Base-by-base conservation (phyloP, 371 early-diverging fungal species). In the Phascolomyces articulosus region DNA sequence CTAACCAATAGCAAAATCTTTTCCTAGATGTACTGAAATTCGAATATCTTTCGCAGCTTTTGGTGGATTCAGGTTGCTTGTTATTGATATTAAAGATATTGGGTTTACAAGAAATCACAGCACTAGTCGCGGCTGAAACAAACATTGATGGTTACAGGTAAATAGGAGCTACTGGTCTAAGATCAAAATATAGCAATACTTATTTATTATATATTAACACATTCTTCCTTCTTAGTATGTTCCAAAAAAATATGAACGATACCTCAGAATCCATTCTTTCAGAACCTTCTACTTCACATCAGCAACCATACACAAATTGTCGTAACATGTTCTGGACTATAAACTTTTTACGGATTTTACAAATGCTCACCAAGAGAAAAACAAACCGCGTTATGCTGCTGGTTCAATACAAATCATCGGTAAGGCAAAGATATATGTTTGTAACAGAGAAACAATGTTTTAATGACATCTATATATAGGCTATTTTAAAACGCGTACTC, bases 391-490 rank as follows among this genome's bases (percentile, higher is more conserved):
- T 94, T 40, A 63, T 91, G 60, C 76, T 93, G 1, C 66, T 95
- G 18, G 91, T 95, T 4, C 93, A 93, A 63, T 93, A 92, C 83
- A 95, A 93, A 70, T 90, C 92, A 29, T 85, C 88, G 4, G 92
- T 91, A 66, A 77, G 74, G 40, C n/a, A 38, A 38, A 38, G 31
- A 48, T 27, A 24, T 26, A 40, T 15, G 15, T 55, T n/a, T 40
- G 58, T 20, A n/a, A 16, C 16, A 34, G 7, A 11, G 11, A 57
- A 9, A 21, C 10, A 57, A 57, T 16, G 31, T 11, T 13, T 23
- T 16, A n/a, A 20, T 24, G 27, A 16, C 4, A 21, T 23, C 1
- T 27, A 34, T 1, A 15, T 23, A 4, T 61, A 84, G 85, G 84
- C 84, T 0, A 89, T 95, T 21, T 70, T 95, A 31, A 95, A 93